Evolutionary conservation across 805 yeast genomes (phyloP), one percentile per base, ranked within the genome.

Genomic region (Hanseniaspora lachancei): DNA sequence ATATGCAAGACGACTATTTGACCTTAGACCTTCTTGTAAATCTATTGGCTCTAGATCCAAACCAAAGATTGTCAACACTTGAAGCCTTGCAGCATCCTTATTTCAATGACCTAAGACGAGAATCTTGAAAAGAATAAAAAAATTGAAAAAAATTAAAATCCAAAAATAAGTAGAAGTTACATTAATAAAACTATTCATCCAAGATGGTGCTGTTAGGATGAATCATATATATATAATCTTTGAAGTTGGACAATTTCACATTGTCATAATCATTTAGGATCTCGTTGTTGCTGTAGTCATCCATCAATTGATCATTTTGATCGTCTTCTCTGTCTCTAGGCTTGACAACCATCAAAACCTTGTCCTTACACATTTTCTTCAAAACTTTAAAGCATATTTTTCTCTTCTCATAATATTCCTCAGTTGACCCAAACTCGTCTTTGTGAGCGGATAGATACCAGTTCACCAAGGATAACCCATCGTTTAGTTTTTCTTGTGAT

Each of bases 161-260:
- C n/a, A n/a, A n/a, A n/a, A n/a, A n/a, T n/a, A n/a, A n/a, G n/a
- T n/a, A n/a, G 41, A 10, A 38, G 8, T n/a, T 38, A 38, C 21
- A n/a, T 38, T 38, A 24, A 24, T 9, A 44, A n/a, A 15, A 7
- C n/a, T 39, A 53, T 20, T 53, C 39, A 40, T 86, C 95, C 60
- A 82, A 75, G 57, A 85, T 78, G 18, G 89, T 85, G 70, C 89
- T 84, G 68, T 87, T 87, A 56, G 96, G 96, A 72, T 87, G 95
- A 56, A 79, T 68, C 36, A 79, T 78, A 60, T 76, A 79, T 16
- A 77, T 71, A 57, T 73, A 60, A 54, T 70, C 61, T 67, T 57
- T 62, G 43, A 61, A 68, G 56, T 60, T 60, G 58, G 63, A 58
- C 42, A 62, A 62, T 41, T 64, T 60, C 49, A 53, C 60, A 47